Conservation (phyloP, 2,329 filamentous ascomycete genomes). For the Epichloe gansuensis region DNA sequence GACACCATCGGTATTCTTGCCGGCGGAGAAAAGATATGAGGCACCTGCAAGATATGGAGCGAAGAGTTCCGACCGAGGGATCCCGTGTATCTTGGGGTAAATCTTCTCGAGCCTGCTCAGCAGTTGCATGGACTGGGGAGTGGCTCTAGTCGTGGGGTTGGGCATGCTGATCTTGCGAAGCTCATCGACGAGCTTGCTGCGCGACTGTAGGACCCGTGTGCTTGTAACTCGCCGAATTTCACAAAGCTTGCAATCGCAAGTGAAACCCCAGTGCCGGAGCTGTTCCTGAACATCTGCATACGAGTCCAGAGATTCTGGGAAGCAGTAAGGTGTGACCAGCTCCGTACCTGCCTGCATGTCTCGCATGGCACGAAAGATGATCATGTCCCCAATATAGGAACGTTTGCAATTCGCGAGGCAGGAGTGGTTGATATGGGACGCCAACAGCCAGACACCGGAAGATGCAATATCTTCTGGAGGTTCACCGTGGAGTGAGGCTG, state of each 20-base stretch:
- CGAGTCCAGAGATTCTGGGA: not conserved
- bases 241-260: not conserved
- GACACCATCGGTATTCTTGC: not conserved
- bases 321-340: conserved; percentile 20
- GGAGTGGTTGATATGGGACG: conserved; percentile 39
- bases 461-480: too few relatives aligned
- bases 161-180: not conserved
- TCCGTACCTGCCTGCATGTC: conserved; percentile 32
- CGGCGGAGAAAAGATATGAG: not conserved
- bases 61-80: not conserved
- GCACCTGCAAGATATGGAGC: not conserved
- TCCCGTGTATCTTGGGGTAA: not conserved
- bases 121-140: not conserved
- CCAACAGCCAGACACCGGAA: conserved; percentile 32
- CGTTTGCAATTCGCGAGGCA: conserved; percentile 34
- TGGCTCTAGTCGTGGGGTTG: not conserved
- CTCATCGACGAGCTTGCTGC: not conserved
- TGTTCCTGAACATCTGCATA: not conserved
- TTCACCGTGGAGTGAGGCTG: too few relatives aligned
- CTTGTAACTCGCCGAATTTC: not conserved
- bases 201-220: not conserved
- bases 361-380: conserved; percentile 32
- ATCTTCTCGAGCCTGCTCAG: not conserved
- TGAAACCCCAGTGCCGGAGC: not conserved
- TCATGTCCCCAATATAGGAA: conserved; percentile 41